A percentile compares a stretch with the other conserved stretches of the same genome.
Conservation (phyloP, 2,329 filamentous ascomycete genomes). For the Kalmusia sp. region DNA sequence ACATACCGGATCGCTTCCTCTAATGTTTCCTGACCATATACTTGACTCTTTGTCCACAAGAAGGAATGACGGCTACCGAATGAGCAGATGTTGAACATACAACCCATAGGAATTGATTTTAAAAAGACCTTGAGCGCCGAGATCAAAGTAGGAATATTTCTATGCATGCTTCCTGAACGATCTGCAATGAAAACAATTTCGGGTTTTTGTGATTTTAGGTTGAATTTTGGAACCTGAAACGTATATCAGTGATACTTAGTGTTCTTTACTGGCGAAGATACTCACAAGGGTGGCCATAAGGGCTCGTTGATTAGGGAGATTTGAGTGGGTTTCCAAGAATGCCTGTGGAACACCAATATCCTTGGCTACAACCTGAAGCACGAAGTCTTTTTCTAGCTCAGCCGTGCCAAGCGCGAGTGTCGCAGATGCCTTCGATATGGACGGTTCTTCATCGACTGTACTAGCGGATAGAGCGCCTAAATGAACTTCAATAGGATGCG, state of each 20-base stretch:
- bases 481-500: constrained; percentile 69
- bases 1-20: constrained; percentile 43
- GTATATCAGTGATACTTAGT: not conserved
- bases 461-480: constrained; percentile 63
- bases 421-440: constrained; percentile 65
- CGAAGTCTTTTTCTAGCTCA: constrained; percentile 69
- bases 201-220: constrained; percentile 58
- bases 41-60: constrained; percentile 54
- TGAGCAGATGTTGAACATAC: constrained; percentile 72
- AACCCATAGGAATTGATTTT: constrained; percentile 67
- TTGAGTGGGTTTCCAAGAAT: constrained; percentile 69
- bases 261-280: not conserved
- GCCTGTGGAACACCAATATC: constrained; percentile 65
- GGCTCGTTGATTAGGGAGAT: constrained; percentile 64
- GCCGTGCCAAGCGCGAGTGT: constrained; percentile 60
- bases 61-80: constrained; percentile 60
- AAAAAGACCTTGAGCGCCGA: constrained; percentile 66
- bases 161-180: constrained; percentile 69
- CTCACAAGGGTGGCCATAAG: constrained; percentile 69
- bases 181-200: constrained; percentile 77
- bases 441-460: constrained; percentile 52
- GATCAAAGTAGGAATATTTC: constrained; percentile 61
- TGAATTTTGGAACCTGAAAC: constrained; percentile 64
- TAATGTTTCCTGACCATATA: constrained; percentile 52
- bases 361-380: constrained; percentile 67